Conservation (phyloP, 2,329 filamentous ascomycete genomes). For the Rhinocladiella similis region DNA sequence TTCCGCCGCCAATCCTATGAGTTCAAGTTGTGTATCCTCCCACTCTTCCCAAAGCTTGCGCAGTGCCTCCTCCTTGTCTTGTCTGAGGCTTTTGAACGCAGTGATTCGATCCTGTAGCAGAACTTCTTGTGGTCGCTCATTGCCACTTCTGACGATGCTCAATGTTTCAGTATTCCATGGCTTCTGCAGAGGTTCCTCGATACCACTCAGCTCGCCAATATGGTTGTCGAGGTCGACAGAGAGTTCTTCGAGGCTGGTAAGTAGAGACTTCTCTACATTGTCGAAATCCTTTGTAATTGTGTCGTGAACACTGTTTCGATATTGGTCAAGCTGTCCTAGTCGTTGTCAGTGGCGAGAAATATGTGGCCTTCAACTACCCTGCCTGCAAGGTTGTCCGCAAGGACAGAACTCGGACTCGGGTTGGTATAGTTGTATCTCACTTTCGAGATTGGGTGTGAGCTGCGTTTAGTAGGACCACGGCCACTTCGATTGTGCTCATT, state of each 20-base stretch:
- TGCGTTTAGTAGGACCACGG: background rate
- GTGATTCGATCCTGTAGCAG: conserved; percentile 9
- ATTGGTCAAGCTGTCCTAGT: conserved; percentile 20
- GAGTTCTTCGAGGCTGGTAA: conserved; percentile 10
- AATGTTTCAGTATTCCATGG: conserved; percentile 15
- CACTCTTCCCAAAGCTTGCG: conserved; percentile 23
- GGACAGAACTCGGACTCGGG: background rate
- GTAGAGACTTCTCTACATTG: conserved; percentile 5
- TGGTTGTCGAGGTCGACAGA: conserved; percentile 11
- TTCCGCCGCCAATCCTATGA: conserved; percentile 22
- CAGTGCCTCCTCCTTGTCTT: conserved; percentile 20
- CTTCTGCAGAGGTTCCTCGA: conserved; percentile 17
- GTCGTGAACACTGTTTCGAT: conserved; percentile 14
- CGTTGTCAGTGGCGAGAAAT: conserved; percentile 4
- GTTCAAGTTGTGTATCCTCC: conserved; percentile 21
- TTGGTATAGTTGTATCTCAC: conserved; percentile 3
- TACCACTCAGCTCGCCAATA: conserved; percentile 2
- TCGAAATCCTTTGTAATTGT: conserved; percentile 6
- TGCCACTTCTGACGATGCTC: background rate
- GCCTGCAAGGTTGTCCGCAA: conserved; percentile 19
- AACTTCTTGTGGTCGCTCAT: conserved; percentile 9
- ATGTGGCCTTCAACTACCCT: background rate
- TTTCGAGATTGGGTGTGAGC: conserved; percentile 3
- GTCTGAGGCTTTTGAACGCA: conserved; percentile 11
- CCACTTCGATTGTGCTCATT: conserved; percentile 1